Evolutionary conservation across 1,139 yeast genomes (phyloP), one percentile per base, ranked within the genome.

Genomic region (Hyphopichia pseudoburtonii): DNA sequence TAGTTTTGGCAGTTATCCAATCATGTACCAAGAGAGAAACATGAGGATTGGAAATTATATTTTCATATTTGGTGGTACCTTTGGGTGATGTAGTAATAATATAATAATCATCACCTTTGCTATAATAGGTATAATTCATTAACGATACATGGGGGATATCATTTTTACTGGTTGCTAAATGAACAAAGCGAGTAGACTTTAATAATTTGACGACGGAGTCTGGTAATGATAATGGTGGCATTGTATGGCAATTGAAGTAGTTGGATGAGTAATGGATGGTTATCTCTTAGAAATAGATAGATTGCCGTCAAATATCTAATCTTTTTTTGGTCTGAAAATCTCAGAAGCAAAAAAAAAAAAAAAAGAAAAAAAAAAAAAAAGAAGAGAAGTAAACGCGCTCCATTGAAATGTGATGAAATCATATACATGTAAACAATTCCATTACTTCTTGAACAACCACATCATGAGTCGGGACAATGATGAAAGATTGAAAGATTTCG

Each of bases 11-110:
- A 14, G 84, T 73, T 25, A 81, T 78, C 96, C 96, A 87, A 54
- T 89, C 97, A 54, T 89, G 97, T 30, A 89, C 79, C 39, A 89
- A 68, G 34, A 89, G 57, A 0, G 96, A 83, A 8, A 89, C 96
- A 32, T 76, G 71, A 5, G 89, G 88, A 54, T 89, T 89, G 28
- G 67, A 60, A 10, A 58, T 48, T 41, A 89, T 76, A 57, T 89
- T 87, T 28, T 73, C 60, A 57, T 73, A 86, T 59, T 88, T 89
- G 39, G 80, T 79, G 4, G 96, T 86, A 38, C 74, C 62, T 42
- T 70, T 74, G 2, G 82, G 82, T 1, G 95, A 80, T 5, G 95
- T 78, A 41, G 89, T 66, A 25, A 89, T 77, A 34, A 88, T 76
- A 42, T 73, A 70, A 5, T 72, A 72, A 4, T 57, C 53, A 30